Base-by-base conservation (phyloP, 805 yeast species). In the Candida broadrunensis region DNA sequence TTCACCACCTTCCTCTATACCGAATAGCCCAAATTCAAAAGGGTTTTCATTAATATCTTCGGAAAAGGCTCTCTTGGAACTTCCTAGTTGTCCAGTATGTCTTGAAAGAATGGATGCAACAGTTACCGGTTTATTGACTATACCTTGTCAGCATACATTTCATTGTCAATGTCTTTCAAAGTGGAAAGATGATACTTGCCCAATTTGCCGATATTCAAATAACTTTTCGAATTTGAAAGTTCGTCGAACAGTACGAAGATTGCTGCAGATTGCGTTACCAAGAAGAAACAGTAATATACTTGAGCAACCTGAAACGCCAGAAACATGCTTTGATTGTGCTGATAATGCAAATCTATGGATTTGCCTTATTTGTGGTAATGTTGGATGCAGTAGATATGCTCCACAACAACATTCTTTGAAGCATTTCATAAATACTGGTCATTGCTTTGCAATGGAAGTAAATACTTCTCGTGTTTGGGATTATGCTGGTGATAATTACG, bases 71-170 rank as follows among this genome's bases (percentile, higher is more conserved):
- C 20, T 37, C 43, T 50, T 73, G 6, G 97, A 89, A 57, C 68
- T 89, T 23, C 96, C 97, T 0, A 85, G 93, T 0, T 89, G 97
- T 55, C 97, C 97, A 0, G 97, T 89, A 0, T 89, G 97, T 55
- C 66, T 89, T 14, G 97, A 89, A 52, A 69, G 95, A 44, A 81
- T 89, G 83, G 97, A 89, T 55, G 71, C 89, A 1, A 78, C 77
- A 17, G 69, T 85, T 3, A 81, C 95, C 0, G 97, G 97, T 0
- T 67, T 89, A 9, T 64, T 88, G 5, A 90, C 97, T 0, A 89
- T 87, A 25, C 89, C 93, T 2, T 90, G 97, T 47, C 96, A 88
- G 56, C 97, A 89, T 57, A 87, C 96, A 0, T 89, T 88, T 60
- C 97, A 89, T 59, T 89, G 96, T 50, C 85, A 78, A 50, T 90